Conservation (phyloP, 2,329 filamentous ascomycete species). For the Fusarium nodosum region DNA sequence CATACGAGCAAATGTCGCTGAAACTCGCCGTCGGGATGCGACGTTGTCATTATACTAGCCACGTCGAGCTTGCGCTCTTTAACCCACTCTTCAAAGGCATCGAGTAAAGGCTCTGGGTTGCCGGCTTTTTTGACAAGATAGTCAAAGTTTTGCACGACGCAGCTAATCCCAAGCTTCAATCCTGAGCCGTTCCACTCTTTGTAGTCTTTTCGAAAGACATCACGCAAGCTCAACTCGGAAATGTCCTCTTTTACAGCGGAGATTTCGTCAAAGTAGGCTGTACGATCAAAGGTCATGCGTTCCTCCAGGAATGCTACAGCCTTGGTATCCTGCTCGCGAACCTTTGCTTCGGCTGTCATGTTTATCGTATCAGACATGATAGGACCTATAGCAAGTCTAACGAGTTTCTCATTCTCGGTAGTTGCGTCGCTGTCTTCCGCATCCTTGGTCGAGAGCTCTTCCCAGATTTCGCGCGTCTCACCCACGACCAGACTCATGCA, state of each 20-base stretch:
- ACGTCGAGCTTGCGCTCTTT: slow-evolving; percentile 72
- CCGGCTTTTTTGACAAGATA: slow-evolving; percentile 70
- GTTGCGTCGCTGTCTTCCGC: slow-evolving; percentile 44
- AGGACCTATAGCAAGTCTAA: slow-evolving; percentile 75
- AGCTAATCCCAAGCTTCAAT: slow-evolving; percentile 75
- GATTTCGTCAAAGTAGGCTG: slow-evolving; percentile 71
- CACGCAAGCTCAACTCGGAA: slow-evolving; percentile 69
- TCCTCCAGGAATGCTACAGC: slow-evolving; percentile 72
- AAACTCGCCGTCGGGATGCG: slow-evolving; percentile 67
- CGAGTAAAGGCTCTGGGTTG: slow-evolving; percentile 61
- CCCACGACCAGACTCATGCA: slow-evolving; percentile 79
- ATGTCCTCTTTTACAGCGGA: slow-evolving; percentile 77
- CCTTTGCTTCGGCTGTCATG: slow-evolving; percentile 73
- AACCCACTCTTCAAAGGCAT: slow-evolving; percentile 65
- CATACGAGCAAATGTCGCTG: slow-evolving; percentile 77
- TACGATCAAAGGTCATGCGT: slow-evolving; percentile 64
- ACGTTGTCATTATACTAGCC: slow-evolving; percentile 78
- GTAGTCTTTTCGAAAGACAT: slow-evolving; percentile 85
- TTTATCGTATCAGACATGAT: slow-evolving; percentile 81
- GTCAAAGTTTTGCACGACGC: slow-evolving; percentile 72
- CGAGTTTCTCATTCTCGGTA: slow-evolving; percentile 69
- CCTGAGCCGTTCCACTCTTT: slow-evolving; percentile 78
- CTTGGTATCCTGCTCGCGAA: slow-evolving; percentile 70
- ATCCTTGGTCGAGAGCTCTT: slow-evolving; percentile 56
- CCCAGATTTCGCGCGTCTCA: slow-evolving; percentile 70